Percentiles rank a stretch among this genome's conserved stretches.
phyloP scores from a whole-genome alignment of 805 yeast species.

The Saccharomycopsis fibuligera region DNA sequence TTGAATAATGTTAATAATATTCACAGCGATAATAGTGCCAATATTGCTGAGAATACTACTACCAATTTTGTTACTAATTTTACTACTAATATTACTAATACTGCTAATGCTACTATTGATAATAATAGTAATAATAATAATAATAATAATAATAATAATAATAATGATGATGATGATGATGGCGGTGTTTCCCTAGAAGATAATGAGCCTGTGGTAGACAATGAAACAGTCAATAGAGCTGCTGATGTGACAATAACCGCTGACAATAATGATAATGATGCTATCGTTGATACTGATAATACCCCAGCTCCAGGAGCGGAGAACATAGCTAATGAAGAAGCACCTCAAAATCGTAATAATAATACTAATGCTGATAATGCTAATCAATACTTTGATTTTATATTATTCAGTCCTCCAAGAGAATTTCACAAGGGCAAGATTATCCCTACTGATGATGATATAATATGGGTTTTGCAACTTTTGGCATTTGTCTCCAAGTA shows the following conservation, averaged over 20 bases:
- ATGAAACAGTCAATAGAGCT: background rate
- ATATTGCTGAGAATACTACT: background rate
- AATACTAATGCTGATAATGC: conserved; percentile 3
- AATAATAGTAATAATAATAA: conserved; percentile 2
- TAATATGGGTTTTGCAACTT: conserved; percentile 87
- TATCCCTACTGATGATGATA: conserved; percentile 90
- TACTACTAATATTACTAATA: background rate
- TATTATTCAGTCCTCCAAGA: conserved; percentile 36
- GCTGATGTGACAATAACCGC: background rate
- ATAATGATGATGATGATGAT: conserved; percentile 2
- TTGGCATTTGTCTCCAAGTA: conserved; percentile 92
- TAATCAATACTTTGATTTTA: conserved; percentile 2
- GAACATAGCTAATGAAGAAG: background rate
- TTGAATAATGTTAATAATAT: too few relatives aligned
- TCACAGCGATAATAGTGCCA: too few relatives aligned
- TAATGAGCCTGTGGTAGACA: background rate
- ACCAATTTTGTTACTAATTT: background rate
- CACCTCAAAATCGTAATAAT: background rate
- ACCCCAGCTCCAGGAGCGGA: background rate
- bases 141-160: conserved; percentile 5
- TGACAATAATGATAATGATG: background rate
- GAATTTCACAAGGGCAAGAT: conserved; percentile 60
- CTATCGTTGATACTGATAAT: background rate
- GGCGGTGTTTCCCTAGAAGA: background rate
- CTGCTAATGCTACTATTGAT: conserved; percentile 1